Conservation (phyloP, 202 grass and related monocot genomes). For the Brachypodium distachyon region DNA sequence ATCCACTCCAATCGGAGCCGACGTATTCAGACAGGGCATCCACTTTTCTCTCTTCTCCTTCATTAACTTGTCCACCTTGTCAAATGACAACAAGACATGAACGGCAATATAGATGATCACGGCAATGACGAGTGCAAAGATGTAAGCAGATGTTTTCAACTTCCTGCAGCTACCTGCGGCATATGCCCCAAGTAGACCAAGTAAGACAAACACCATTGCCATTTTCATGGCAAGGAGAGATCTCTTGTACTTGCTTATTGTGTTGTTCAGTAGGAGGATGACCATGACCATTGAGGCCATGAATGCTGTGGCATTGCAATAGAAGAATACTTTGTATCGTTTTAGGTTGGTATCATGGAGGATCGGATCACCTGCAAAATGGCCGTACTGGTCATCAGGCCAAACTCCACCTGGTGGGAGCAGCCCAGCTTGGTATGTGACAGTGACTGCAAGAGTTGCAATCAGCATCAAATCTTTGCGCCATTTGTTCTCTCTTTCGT, state of each 20-base stretch:
- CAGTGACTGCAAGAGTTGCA: conserved; percentile 37
- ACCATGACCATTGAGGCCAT: conserved; percentile 51
- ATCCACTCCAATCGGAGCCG: not conserved
- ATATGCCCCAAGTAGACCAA: conserved; percentile 35
- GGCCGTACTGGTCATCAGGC: conserved; percentile 18
- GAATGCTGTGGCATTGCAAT: conserved; percentile 49
- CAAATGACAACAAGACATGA: conserved; percentile 31
- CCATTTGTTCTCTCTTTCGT: conserved; percentile 31
- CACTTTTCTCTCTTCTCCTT: conserved; percentile 12
- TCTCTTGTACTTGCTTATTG: conserved; percentile 33
- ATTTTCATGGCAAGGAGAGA: conserved; percentile 50
- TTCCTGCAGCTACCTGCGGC: conserved; percentile 33
- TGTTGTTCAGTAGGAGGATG: conserved; percentile 47
- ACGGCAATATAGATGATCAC: conserved; percentile 32
- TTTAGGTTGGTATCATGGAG: conserved; percentile 26
- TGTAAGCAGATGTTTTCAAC: conserved; percentile 29
- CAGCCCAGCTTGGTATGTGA: conserved; percentile 48
- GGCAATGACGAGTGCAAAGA: conserved; percentile 23
- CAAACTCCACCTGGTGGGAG: conserved; percentile 39
- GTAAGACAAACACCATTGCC: conserved; percentile 32
- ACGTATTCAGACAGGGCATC: conserved; percentile 8
- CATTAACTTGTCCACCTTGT: conserved; percentile 8
- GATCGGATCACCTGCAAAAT: conserved; percentile 40
- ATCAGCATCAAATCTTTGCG: conserved; percentile 46
- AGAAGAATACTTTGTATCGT: conserved; percentile 50